phyloP scores from a whole-genome alignment of 2,329 filamentous ascomycete species.

The Colletotrichum shisoi region DNA sequence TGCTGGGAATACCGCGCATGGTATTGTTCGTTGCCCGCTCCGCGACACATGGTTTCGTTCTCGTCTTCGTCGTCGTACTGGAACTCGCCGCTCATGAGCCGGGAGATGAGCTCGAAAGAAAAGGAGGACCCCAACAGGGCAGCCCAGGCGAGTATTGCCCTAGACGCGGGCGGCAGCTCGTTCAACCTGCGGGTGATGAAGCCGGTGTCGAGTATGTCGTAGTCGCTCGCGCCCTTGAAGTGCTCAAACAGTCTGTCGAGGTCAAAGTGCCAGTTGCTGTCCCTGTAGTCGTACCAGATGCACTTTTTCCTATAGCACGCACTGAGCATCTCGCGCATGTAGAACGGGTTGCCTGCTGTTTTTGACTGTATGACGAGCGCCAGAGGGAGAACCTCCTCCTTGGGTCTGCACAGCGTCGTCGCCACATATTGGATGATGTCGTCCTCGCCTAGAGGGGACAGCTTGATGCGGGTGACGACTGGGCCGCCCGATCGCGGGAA shows the following conservation, averaged over 20 bases:
- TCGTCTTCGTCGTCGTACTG: constrained; percentile 61
- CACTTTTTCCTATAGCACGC: constrained; percentile 86
- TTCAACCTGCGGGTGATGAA: constrained; percentile 81
- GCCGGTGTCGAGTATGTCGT: constrained; percentile 79
- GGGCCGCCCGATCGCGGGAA: constrained; percentile 58
- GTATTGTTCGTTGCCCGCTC: constrained; percentile 43
- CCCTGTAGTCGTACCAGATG: constrained; percentile 89
- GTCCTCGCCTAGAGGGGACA: constrained; percentile 77
- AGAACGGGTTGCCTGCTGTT: constrained; percentile 87
- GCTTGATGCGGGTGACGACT: constrained; percentile 72
- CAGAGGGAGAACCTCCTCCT: constrained; percentile 76
- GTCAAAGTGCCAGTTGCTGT: constrained; percentile 83
- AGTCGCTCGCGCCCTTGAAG: constrained; percentile 80
- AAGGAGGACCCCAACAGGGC: constrained; percentile 83
- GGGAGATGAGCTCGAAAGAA: constrained; percentile 81
- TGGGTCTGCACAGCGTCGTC: constrained; percentile 76
- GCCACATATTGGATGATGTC: constrained; percentile 86
- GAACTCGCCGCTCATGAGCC: constrained; percentile 78
- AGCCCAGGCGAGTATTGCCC: constrained; percentile 85
- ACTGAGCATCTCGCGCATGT: constrained; percentile 88
- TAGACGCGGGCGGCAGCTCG: constrained; percentile 77
- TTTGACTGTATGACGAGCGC: constrained; percentile 89
- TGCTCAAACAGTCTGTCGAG: constrained; percentile 86
- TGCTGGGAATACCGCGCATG: constrained; percentile 66
- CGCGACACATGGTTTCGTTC: constrained; percentile 49